Evolutionary conservation across 2,329 filamentous ascomycete genomes (phyloP).

Genomic region (Helicocarpus griseus): DNA sequence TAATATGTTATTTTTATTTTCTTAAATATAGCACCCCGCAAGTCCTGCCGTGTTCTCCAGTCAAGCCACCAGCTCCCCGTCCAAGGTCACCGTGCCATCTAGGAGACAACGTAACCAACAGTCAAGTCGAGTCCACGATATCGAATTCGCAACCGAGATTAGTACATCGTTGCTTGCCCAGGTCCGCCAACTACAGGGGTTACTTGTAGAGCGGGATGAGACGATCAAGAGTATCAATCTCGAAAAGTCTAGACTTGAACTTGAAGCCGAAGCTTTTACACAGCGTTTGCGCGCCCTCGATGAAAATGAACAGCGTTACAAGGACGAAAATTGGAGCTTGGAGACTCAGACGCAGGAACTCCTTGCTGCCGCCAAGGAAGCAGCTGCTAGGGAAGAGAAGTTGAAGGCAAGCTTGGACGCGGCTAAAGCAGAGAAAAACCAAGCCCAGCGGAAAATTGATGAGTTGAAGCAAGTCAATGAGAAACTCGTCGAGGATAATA

Average conservation of each 20-base stretch:
- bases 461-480: constrained; percentile 73
- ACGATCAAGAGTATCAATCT: constrained; percentile 63
- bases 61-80: constrained; percentile 74
- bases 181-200: constrained; percentile 76
- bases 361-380: constrained; percentile 61
- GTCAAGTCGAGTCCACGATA: constrained; percentile 80
- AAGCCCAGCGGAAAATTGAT: constrained; percentile 76
- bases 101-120: constrained; percentile 86
- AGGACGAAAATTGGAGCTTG: constrained; percentile 97
- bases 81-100: constrained; percentile 78
- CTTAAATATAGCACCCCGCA: constrained; percentile 49
- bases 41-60: constrained; percentile 73
- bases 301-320: constrained; percentile 91
- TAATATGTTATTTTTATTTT: constrained; percentile 1
- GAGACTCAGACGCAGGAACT: constrained; percentile 88
- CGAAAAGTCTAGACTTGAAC: constrained; percentile 70
- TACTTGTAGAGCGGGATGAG: constrained; percentile 82
- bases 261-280: constrained; percentile 67
- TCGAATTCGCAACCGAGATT: constrained; percentile 97
- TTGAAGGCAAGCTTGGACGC: constrained; percentile 62
- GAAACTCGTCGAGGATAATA: constrained; percentile 72
- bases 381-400: constrained; percentile 72
- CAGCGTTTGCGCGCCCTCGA: constrained; percentile 75
- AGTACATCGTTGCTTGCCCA: constrained; percentile 91
- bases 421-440: constrained; percentile 63